Conservation (phyloP, 2,329 filamentous ascomycete genomes). For the Macrophomina phaseolina region DNA sequence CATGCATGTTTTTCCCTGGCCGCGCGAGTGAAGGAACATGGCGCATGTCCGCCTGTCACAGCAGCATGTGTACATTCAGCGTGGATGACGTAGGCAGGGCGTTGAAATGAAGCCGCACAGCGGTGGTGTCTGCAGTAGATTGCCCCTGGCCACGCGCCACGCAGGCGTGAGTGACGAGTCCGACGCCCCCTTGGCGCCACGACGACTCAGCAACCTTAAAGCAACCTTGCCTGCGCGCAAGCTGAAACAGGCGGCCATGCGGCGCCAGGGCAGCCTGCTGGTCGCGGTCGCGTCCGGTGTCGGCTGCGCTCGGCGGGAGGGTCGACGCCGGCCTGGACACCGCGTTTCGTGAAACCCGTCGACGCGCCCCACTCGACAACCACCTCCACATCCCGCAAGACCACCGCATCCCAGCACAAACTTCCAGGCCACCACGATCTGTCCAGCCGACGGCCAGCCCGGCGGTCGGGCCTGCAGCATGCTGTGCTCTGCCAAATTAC, state of each 20-base stretch:
- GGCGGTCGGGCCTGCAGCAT: slow-evolving; percentile 3
- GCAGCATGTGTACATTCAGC: slow-evolving; percentile 7
- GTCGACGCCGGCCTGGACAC: background rate
- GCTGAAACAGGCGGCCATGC: slow-evolving; percentile 14
- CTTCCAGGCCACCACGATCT: slow-evolving; percentile 15
- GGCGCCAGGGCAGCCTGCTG: background rate
- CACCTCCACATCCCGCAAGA: background rate
- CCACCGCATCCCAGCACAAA: background rate
- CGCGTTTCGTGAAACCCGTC: slow-evolving; percentile 17
- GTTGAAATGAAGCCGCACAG: background rate
- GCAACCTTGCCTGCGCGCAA: slow-evolving; percentile 8
- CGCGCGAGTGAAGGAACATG: background rate
- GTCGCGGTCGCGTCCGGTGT: slow-evolving; percentile 2
- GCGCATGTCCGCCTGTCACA: background rate
- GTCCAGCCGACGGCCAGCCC: background rate
- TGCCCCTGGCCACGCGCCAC: slow-evolving; percentile 12
- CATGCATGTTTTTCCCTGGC: background rate
- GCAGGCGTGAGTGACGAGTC: slow-evolving; percentile 9
- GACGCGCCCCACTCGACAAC: background rate
- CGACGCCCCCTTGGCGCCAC: slow-evolving; percentile 19
- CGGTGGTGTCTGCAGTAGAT: slow-evolving; percentile 2
- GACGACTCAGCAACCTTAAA: slow-evolving; percentile 26
- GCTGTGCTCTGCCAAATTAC: slow-evolving; percentile 13
- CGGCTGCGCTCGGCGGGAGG: slow-evolving; percentile 1
- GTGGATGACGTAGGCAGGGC: slow-evolving; percentile 17